Evolutionary conservation across 352 stramenopile species (phyloP), one percentile per base, ranked within the genome.

Genomic region (Phytophthora pseudosyringae): DNA sequence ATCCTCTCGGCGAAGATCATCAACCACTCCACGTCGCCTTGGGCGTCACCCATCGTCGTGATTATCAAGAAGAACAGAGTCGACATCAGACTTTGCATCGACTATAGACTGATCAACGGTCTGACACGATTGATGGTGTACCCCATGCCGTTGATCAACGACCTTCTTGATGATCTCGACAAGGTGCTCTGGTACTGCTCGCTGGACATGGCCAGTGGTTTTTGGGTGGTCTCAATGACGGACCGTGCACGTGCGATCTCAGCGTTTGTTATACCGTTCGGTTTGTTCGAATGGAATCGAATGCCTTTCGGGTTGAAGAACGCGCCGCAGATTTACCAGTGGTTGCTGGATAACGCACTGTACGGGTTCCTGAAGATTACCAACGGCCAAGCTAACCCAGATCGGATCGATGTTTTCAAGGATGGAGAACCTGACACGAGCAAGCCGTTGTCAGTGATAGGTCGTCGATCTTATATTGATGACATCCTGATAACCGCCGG

Each of bases 21-120:
- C 16, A 15, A 31, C 13, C 36, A 25, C 0, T 75, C 55, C 0
- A 67, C 13, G 1, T 69, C 49, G 1, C 43, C 59, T 0, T 74
- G 1, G 29, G n/a, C n/a, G n/a, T n/a, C n/a, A n/a, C n/a, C n/a
- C n/a, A n/a, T n/a, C n/a, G n/a, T 74, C 1, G 21, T 21, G 21
- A 58, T 74, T 31, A 43, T 67, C 26, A 67, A 70, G 51, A 67
- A 67, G 29, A 72, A 72, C 45, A n/a, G 40, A 1, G 39, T 61
- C 6, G 64, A 72, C 43, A 67, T 67, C 15, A 26, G 50, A 3
- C 38, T 67, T 11, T 67, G 64, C 38, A 72, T 72, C 26, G 64
- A 73, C 32, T 69, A 68, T 26, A 31, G 41, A 0, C 16, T 53
- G 4, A 48, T 66, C 1, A 68, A 66, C 28, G 4, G 5, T 0